phyloP scores from a whole-genome alignment of 148 eudicot species.

The Rhododendron ovatum region DNA sequence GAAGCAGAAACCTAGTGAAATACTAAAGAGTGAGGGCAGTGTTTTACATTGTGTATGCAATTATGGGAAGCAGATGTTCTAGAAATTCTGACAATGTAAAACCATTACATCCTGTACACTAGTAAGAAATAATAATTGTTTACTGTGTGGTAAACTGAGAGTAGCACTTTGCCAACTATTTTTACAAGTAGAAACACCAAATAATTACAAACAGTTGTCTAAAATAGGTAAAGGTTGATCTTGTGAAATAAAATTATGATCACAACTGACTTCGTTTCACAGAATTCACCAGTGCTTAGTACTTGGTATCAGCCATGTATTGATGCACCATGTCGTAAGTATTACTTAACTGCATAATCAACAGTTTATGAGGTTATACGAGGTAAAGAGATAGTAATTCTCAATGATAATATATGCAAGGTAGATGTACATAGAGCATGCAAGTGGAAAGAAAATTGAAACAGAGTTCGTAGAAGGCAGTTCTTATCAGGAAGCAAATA shows the following conservation, averaged over 20 bases:
- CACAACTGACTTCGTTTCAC: background rate
- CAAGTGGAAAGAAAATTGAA: background rate
- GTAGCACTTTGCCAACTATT: background rate
- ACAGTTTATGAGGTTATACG: background rate
- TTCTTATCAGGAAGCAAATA: background rate
- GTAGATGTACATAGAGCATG: background rate
- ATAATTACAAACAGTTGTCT: background rate
- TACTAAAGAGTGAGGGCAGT: background rate
- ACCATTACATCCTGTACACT: background rate
- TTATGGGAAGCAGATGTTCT: background rate
- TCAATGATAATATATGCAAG: background rate
- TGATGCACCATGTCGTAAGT: background rate
- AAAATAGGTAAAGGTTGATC: background rate
- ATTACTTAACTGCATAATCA: background rate
- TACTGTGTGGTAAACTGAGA: background rate
- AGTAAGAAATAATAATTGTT: background rate
- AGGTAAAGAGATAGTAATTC: background rate
- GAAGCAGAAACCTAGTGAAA: background rate
- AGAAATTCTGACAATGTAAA: background rate
- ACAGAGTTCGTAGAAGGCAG: background rate
- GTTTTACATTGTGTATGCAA: background rate
- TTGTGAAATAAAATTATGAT: background rate
- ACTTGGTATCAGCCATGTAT: background rate
- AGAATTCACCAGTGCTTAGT: background rate
- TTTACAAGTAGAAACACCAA: background rate